Percentiles rank a stretch among this genome's conserved stretches.
These are phyloP conservation scores for Paragyromitra xinjiangensis DNA, from an alignment of 495 filamentous ascomycete species.

Conservation along the genomic window DNA sequence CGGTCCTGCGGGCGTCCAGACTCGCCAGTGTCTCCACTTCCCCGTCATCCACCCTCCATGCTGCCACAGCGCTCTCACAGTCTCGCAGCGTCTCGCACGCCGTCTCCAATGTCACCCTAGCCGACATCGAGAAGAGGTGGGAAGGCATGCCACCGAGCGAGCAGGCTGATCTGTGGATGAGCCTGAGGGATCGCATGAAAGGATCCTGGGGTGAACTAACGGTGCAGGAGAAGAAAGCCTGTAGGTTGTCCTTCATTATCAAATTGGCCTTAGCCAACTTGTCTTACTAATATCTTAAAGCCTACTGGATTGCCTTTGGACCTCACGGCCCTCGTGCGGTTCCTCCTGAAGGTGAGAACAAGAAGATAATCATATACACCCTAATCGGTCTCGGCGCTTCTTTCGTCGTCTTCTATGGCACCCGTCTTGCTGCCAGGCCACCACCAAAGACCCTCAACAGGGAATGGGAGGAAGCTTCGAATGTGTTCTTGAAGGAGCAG, in stretches of 20 bases:
- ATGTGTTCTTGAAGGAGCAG: constrained; percentile 94
- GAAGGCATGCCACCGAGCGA: constrained; percentile 95
- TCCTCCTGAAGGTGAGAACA: constrained; percentile 80
- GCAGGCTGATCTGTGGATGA: constrained; percentile 99
- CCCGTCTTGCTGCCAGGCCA: constrained; percentile 72
- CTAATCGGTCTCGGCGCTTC: constrained; percentile 67
- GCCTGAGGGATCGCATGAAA: constrained; percentile 97
- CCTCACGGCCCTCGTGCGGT: constrained; percentile 88
- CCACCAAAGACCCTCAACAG: constrained; percentile 87
- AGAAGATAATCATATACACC: constrained; percentile 77
- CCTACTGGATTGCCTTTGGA: constrained; percentile 98
- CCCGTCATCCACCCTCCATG: constrained; percentile 39
- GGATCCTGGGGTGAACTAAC: constrained; percentile 94
- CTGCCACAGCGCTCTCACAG: constrained; percentile 62
- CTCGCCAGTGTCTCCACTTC: constrained; percentile 35
- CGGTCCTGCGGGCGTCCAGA: constrained; percentile 54
- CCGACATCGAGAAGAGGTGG: constrained; percentile 99
- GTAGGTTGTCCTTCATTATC: constrained; percentile 67
- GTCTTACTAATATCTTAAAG: constrained; percentile 62
- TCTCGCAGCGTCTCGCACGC: constrained; percentile 79
- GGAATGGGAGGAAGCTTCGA: constrained; percentile 91
- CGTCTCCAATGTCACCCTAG: constrained; percentile 95
- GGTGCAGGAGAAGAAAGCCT: constrained; percentile 95
- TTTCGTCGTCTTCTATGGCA: constrained; percentile 70
- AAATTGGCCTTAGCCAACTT: constrained; percentile 13